Conservation (phyloP, 768 basidiomycete genomes). For the Lyophyllum semitale region DNA sequence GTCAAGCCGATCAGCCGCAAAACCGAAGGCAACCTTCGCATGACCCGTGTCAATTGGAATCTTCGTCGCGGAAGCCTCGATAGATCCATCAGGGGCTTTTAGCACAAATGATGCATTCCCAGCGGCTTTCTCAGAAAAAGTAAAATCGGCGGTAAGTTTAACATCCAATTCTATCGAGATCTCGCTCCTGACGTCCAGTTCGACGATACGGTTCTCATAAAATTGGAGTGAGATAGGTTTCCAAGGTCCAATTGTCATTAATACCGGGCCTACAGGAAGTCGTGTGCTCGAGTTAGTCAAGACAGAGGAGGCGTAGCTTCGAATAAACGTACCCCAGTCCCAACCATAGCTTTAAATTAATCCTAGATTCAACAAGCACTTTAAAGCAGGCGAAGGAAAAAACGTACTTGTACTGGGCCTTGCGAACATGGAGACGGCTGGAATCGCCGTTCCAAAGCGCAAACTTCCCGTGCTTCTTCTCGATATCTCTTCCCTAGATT, state of each 20-base stretch:
- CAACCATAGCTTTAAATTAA: slow-evolving; percentile 67
- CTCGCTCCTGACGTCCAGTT: slow-evolving; percentile 60
- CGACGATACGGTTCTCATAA: slow-evolving; percentile 64
- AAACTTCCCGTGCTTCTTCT: slow-evolving; percentile 62
- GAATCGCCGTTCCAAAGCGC: slow-evolving; percentile 90
- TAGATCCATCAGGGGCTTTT: slow-evolving; percentile 48
- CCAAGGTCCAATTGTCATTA: slow-evolving; percentile 91
- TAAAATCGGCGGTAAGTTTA: slow-evolving; percentile 47
- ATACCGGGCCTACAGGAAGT: slow-evolving; percentile 59
- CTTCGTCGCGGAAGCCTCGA: slow-evolving; percentile 39
- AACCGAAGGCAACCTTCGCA: slow-evolving; percentile 46
- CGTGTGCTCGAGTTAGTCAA: neutral
- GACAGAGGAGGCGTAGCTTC: neutral
- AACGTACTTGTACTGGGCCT: slow-evolving; percentile 87
- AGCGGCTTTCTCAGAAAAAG: slow-evolving; percentile 38
- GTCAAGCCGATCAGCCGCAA: slow-evolving; percentile 57
- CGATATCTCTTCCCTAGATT: slow-evolving; percentile 70
- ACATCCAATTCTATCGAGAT: slow-evolving; percentile 60
- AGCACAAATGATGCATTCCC: slow-evolving; percentile 50
- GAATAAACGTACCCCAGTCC: slow-evolving; percentile 71
- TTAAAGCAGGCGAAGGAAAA: neutral
- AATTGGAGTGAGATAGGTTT: slow-evolving; percentile 73
- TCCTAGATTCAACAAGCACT: neutral
- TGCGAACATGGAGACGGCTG: slow-evolving; percentile 86
- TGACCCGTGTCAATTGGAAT: slow-evolving; percentile 36